Evolutionary conservation across 2,329 filamentous ascomycete genomes (phyloP).

Genomic region (Trichoderma harzianum): DNA sequence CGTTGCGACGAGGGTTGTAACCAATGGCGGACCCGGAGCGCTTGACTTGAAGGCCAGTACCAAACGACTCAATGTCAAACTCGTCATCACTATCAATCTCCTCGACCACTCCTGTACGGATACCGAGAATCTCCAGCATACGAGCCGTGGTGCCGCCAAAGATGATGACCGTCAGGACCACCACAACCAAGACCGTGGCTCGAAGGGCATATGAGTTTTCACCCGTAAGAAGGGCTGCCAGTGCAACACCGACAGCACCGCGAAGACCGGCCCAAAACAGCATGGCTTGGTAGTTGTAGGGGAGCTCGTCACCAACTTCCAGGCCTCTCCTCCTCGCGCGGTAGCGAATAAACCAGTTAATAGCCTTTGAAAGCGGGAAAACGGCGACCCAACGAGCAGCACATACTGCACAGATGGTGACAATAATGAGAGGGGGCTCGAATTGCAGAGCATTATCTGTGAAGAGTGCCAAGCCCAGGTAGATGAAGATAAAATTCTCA

Average conservation of each 20-base stretch:
- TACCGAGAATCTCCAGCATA: conserved; percentile 97
- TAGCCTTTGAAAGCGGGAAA: conserved; percentile 82
- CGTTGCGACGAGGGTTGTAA: conserved; percentile 66
- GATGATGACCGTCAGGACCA: conserved; percentile 96
- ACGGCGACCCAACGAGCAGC: conserved; percentile 90
- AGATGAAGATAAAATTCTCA: conserved; percentile 99
- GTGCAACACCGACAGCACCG: conserved; percentile 90
- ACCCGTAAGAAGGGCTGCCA: conserved; percentile 83
- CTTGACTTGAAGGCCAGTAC: conserved; percentile 73
- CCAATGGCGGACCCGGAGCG: conserved; percentile 74
- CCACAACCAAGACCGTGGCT: conserved; percentile 94
- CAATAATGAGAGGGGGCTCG: conserved; percentile 91
- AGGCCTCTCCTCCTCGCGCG: conserved; percentile 69
- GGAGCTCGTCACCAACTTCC: conserved; percentile 81
- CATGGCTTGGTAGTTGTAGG: conserved; percentile 97
- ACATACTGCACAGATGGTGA: conserved; percentile 88
- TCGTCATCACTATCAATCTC: conserved; percentile 98
- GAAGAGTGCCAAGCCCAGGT: conserved; percentile 90
- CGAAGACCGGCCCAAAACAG: conserved; percentile 98
- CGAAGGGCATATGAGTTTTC: conserved; percentile 78
- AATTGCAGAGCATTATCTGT: conserved; percentile 85
- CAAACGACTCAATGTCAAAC: conserved; percentile 86
- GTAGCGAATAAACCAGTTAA: conserved; percentile 92
- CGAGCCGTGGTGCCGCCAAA: conserved; percentile 96
- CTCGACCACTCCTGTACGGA: conserved; percentile 91